Evolutionary conservation across 805 yeast genomes (phyloP), one percentile per base, ranked within the genome.

Genomic region (Suhomyces emberorum): DNA sequence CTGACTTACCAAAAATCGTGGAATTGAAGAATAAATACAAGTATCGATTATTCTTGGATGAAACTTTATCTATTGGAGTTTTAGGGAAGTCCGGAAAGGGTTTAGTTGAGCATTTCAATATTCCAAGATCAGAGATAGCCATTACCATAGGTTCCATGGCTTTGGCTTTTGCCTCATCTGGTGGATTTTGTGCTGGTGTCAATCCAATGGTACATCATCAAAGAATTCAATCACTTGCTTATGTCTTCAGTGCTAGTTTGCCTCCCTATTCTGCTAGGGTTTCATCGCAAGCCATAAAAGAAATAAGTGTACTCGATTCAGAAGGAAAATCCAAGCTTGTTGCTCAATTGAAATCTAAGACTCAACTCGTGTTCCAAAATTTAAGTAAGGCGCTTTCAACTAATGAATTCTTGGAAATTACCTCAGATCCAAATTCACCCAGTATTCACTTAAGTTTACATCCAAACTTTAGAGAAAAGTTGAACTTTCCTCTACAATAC

Each of bases 171-270:
- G 91, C 88, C 7, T 72, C 93, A 1, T 79, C 91, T 33, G 98
- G 98, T 46, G 98, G 96, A 1, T 91, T 87, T 65, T 93, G 95
- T 55, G 84, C 86, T 19, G 98, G 98, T 39, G 82, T 77, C 28
- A 61, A 67, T 17, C 82, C 82, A 37, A 87, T 93, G 88, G 78
- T 88, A 22, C 81, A 81, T 49, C 96, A 91, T 65, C 98, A 93
- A 70, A 79, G 95, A 58, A 83, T 93, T 51, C 83, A 88, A 16
- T 86, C 95, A 10, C 72, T 73, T 46, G 96, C 96, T 3, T 93
- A 88, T 57, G 93, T 93, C 42, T 93, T 87, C 59, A 84, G 95
- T 52, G 98, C 98, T 6, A 77, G 96, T 1, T 75, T 91, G 56
- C 98, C 98, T 9, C 95, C 97, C 16, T 91, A 84, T 61, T 76